Base-by-base conservation (phyloP, 495 filamentous ascomycete genomes). In the Aspergillus carlsbadensis region DNA sequence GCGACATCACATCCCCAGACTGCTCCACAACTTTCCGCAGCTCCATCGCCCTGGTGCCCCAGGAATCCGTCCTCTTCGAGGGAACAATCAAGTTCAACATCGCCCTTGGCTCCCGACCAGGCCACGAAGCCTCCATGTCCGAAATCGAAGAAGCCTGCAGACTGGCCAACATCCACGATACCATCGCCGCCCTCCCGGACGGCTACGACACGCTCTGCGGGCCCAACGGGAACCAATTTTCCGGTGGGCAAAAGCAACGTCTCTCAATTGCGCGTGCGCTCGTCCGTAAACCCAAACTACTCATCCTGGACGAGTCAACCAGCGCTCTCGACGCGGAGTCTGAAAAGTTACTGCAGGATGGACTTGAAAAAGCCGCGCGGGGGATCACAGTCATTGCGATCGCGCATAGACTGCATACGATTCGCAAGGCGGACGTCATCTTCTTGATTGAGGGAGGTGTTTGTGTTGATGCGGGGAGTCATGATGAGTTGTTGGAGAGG, bases 231-330 rank as follows among this genome's bases (percentile, higher is more conserved):
- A 75, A 81, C 13, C 29, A 75, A 39, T 79, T 95, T 47, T 88
- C 84, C 1, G 90, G 89, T 5, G 90, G 89, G 1, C 90, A 95
- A 70, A 84, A 84, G 63, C 90, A 93, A 65, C 75, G 89, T 13
- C 67, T 95, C 15, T 80, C 86, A 1, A 88, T 95, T 48, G 90
- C 90, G 2, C 71, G 90, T 18, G 89, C 90, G 0, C 72, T 93
- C 22, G 81, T 95, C 10, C 81, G 89, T 10, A 80, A 87, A 42
- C 89, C 90, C 4, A 72, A 77, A 42, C 71, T 93, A 26, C 67
- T 93, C 58, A 70, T 95, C 29, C 75, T 95, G 2, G 90, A 95
- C 61, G 90, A 95, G 69, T 87, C 89, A 1, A 93, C 90, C 5
- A 83, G 78, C 39, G 83, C 84, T n/a, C 72, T 92, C 35, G 90